Base-by-base conservation (phyloP, 2,329 filamentous ascomycete species). In the Aspergillus puulaauensis region DNA sequence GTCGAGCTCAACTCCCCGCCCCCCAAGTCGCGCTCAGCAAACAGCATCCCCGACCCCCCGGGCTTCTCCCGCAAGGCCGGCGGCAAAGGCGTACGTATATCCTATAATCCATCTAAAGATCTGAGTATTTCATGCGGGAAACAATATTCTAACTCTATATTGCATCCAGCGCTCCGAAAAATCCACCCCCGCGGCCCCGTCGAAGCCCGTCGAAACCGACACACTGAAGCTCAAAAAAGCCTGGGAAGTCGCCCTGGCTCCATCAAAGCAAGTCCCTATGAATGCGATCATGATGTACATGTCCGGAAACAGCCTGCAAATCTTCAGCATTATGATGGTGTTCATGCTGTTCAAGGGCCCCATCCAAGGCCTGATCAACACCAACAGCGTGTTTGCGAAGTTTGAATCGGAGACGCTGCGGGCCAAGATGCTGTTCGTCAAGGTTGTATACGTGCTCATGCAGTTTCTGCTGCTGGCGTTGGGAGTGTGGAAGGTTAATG, bases 221-320 rank as follows among this genome's bases (percentile, higher is more conserved):
- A 92, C 89, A 21, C 82, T 99, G 62, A 98, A 98, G 82, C 81
- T 99, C 68, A 99, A 99, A 79, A 99, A 99, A 76, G 95, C 95
- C 0, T 99, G 95, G 95, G 95, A 99, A 77, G 85, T 99, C 45
- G 93, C 95, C 43, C 86, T 99, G 48, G 93, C 89, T 2, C 95
- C 95, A 0, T 89, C 95, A 61, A 99, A 99, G 80, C 88, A 89
- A 73, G 82, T 99, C 47, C 95, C 95, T 58, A 99, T 99, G 95
- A 98, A 96, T 57, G 93, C 89, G 62, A 93, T 99, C 74, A 97
- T 97, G 88, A 98, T 98, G 92, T 99, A 99, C 83, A 99, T 99
- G 95, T 96, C 93, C 33, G 95, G 95, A 70, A 99, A 98, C 79
- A 92, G 91, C 61, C 85, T 99, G 47, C 95, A 99, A 75, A 98